Evolutionary conservation across 306 rosid species (phyloP).

Genomic region (Dalbergia oliveri): DNA sequence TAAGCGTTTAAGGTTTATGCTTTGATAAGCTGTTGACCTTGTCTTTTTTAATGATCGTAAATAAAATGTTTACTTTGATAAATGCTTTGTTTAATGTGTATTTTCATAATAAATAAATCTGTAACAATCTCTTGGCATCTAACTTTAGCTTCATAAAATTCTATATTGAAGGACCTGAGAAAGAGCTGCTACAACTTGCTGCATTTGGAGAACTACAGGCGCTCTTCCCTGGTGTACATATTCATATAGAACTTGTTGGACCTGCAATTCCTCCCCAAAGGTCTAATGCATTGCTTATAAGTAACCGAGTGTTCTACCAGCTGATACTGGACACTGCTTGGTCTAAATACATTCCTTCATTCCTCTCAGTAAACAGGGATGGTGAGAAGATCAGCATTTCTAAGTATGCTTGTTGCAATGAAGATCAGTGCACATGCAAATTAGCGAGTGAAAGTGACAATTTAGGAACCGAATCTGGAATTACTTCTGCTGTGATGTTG

Average conservation of each 20-base stretch:
- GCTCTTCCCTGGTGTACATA: slow-evolving; percentile 71
- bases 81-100: background rate
- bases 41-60: slow-evolving; percentile 18
- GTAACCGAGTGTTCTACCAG: slow-evolving; percentile 25
- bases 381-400: slow-evolving; percentile 69
- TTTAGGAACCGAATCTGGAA: slow-evolving; percentile 34
- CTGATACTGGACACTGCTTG: slow-evolving; percentile 24
- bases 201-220: slow-evolving; percentile 80
- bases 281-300: slow-evolving; percentile 54
- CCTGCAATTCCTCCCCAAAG: slow-evolving; percentile 81
- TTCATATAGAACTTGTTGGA: slow-evolving; percentile 82
- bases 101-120: slow-evolving; percentile 35
- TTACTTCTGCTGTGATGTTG: slow-evolving; percentile 60
- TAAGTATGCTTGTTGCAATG: slow-evolving; percentile 65
- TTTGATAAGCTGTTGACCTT: background rate
- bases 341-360: slow-evolving; percentile 41
- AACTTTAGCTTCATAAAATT: slow-evolving; percentile 31
- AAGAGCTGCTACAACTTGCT: slow-evolving; percentile 84
- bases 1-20: background rate
- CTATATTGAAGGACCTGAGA: slow-evolving; percentile 79
- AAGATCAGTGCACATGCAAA: slow-evolving; percentile 72
- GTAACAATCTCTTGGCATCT: background rate
- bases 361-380: slow-evolving; percentile 66
- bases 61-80: background rate
- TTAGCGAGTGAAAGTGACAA: slow-evolving; percentile 51